These are phyloP conservation scores for Madurella fahalii DNA, from an alignment of 2,329 filamentous ascomycete genomes.

Conservation along the genomic window DNA sequence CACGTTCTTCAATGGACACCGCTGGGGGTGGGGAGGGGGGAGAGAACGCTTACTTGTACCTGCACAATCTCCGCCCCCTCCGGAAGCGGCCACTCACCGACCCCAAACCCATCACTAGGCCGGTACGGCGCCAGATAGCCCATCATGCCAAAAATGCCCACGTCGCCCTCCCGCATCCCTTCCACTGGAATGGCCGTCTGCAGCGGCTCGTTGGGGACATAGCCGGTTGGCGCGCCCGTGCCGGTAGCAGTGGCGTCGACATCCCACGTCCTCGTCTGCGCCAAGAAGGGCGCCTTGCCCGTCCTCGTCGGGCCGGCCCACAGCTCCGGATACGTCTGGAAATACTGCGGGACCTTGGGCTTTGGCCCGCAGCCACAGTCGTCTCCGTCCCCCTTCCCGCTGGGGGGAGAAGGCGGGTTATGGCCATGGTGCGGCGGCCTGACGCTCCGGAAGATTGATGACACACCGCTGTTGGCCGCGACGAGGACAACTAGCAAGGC, in stretches of 20 bases:
- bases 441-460: neutral
- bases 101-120: slow-evolving; percentile 69
- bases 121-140: slow-evolving; percentile 67
- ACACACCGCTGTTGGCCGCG: neutral
- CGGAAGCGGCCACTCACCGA: slow-evolving; percentile 66
- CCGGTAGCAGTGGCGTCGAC: slow-evolving; percentile 44
- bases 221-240: slow-evolving; percentile 29
- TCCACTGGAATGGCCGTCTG: slow-evolving; percentile 66
- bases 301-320: slow-evolving; percentile 67
- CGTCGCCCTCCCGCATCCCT: slow-evolving; percentile 52
- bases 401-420: no score
- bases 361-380: slow-evolving; percentile 14
- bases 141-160: slow-evolving; percentile 68
- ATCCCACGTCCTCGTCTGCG: slow-evolving; percentile 64
- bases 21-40: neutral
- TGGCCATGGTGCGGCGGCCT: neutral
- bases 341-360: slow-evolving; percentile 55
- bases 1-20: slow-evolving; percentile 22
- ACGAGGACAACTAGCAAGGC: neutral
- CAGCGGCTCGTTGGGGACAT: slow-evolving; percentile 64
- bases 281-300: slow-evolving; percentile 64
- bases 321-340: slow-evolving; percentile 57
- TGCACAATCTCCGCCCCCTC: slow-evolving; percentile 64
- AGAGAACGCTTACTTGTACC: slow-evolving; percentile 36
- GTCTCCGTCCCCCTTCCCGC: neutral